Percentiles rank a stretch among this genome's conserved stretches.
phyloP scores from a whole-genome alignment of 2,329 filamentous ascomycete genomes.

The Penicillium sp. region DNA sequence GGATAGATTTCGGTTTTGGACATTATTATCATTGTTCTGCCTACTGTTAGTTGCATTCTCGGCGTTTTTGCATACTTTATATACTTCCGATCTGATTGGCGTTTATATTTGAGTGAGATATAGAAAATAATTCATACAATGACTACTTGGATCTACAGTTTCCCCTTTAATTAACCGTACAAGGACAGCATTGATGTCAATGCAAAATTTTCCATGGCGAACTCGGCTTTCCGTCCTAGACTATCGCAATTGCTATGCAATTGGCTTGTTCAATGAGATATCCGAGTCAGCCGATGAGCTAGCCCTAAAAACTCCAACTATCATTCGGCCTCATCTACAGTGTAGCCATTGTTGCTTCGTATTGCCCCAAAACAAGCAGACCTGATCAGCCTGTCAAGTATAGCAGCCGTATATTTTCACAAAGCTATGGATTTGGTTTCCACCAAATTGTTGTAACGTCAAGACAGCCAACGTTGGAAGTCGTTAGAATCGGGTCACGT shows the following conservation, averaged over 20 bases:
- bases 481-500: neutral
- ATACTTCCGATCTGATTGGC: neutral
- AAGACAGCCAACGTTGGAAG: neutral
- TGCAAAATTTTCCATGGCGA: constrained; percentile 15
- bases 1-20: neutral
- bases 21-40: neutral
- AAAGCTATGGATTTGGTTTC: neutral
- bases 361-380: accelerated
- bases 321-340: neutral
- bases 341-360: neutral
- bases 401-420: neutral
- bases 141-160: neutral
- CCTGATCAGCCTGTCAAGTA: accelerated
- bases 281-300: neutral
- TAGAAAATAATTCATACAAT: neutral
- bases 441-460: neutral
- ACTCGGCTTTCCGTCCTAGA: constrained; percentile 29
- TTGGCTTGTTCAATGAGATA: neutral
- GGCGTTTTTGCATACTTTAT: constrained; percentile 7
- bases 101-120: neutral
- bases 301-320: neutral
- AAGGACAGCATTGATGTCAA: neutral
- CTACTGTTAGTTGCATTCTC: constrained; percentile 3
- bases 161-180: neutral
- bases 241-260: constrained; percentile 16